These are phyloP conservation scores for Umbelopsis sp. DNA, from an alignment of 192 early-diverging fungal genomes.

Conservation along the genomic window DNA sequence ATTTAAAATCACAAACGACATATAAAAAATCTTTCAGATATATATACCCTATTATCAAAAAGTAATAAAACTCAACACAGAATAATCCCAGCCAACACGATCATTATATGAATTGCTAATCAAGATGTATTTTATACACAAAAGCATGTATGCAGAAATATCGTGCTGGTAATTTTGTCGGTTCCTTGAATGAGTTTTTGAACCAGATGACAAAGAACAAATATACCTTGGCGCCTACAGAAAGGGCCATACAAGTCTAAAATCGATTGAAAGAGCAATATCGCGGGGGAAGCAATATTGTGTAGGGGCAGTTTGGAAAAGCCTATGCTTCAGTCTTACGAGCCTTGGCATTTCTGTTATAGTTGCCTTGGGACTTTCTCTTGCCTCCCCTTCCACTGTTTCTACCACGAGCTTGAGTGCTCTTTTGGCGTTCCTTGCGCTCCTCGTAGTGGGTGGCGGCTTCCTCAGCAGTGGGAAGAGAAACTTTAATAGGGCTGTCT, in stretches of 20 bases:
- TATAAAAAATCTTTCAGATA: not conserved
- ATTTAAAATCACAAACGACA: not conserved
- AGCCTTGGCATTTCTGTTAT: constrained; percentile 7
- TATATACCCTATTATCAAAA: too few relatives aligned
- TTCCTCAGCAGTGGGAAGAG: constrained; percentile 4
- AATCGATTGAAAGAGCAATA: not conserved
- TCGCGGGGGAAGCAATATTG: not conserved
- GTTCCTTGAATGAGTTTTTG: too few relatives aligned
- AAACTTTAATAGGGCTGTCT: not conserved
- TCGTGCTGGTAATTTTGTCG: too few relatives aligned
- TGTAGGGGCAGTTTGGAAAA: not conserved
- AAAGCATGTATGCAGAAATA: too few relatives aligned
- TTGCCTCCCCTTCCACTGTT: not conserved
- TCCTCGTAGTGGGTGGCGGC: not conserved
- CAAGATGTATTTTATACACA: too few relatives aligned
- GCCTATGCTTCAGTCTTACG: constrained; percentile 1
- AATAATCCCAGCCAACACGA: too few relatives aligned
- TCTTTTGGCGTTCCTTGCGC: not conserved
- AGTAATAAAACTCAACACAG: too few relatives aligned
- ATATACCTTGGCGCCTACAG: too few relatives aligned
- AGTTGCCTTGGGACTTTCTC: not conserved
- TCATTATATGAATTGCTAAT: too few relatives aligned
- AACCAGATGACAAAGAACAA: too few relatives aligned
- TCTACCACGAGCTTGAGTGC: not conserved
- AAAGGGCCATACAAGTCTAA: not conserved